Conservation (phyloP, 306 rosid genomes). For the Astragalus glycyphyllos region DNA sequence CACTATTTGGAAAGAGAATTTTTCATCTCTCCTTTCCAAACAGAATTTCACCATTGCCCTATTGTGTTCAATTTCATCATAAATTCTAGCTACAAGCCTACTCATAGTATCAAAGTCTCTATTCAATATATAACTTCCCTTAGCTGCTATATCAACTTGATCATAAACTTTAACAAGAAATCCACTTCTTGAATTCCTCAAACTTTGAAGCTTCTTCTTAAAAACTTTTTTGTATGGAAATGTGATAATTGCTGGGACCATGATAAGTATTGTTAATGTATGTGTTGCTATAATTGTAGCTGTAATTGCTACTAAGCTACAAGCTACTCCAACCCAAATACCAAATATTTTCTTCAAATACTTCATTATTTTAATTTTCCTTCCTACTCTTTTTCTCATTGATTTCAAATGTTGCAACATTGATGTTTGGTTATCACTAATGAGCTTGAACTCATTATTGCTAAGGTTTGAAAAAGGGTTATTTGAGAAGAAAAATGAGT, state of each 20-base stretch:
- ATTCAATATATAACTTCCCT: constrained; percentile 63
- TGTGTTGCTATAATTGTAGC: constrained; percentile 50
- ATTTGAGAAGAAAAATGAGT: constrained; percentile 40
- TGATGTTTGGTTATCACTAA: constrained; percentile 47
- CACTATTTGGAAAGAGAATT: constrained; percentile 47
- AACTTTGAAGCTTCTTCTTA: constrained; percentile 29
- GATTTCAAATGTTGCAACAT: constrained; percentile 43
- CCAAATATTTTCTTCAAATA: constrained; percentile 39
- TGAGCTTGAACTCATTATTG: constrained; percentile 48
- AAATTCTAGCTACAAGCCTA: constrained; percentile 54
- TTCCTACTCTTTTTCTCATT: constrained; percentile 56
- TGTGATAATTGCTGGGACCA: constrained; percentile 48
- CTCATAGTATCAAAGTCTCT: constrained; percentile 66
- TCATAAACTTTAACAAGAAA: constrained; percentile 48
- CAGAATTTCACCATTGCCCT: constrained; percentile 53
- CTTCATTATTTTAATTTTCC: constrained; percentile 49
- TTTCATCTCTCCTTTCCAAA: constrained; percentile 55
- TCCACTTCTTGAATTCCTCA: constrained; percentile 27
- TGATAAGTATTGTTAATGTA: constrained; percentile 37
- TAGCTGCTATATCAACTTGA: constrained; percentile 63
- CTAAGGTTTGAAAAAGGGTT: constrained; percentile 51
- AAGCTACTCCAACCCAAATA: constrained; percentile 46
- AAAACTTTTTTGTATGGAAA: constrained; percentile 39
- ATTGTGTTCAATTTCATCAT: constrained; percentile 55
- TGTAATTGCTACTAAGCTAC: constrained; percentile 48